These are phyloP conservation scores for Prunus padus DNA, from an alignment of 306 rosid species.

Conservation along the genomic window DNA sequence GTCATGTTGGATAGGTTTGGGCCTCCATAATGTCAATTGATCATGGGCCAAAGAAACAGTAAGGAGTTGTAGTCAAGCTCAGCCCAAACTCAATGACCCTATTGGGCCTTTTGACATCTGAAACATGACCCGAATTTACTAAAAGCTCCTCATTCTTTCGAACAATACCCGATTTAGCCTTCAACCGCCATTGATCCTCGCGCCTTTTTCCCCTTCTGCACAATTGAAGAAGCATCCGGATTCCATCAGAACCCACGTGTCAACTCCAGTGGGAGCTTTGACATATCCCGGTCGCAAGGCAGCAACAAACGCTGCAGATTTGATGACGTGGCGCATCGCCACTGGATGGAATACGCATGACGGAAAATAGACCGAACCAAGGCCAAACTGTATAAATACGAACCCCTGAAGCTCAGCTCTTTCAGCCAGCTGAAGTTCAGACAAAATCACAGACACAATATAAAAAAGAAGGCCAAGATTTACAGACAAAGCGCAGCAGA, in stretches of 20 bases:
- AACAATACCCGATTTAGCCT: neutral
- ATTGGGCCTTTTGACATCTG: neutral
- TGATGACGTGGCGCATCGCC: conserved; percentile 3
- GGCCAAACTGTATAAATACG: neutral
- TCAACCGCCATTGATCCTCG: neutral
- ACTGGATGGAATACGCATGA: conserved; percentile 27
- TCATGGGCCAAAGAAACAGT: neutral
- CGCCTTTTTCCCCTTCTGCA: neutral
- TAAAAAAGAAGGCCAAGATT: neutral
- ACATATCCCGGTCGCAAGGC: neutral
- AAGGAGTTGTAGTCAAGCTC: neutral
- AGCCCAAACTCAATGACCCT: neutral
- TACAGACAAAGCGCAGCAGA: neutral
- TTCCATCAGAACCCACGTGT: conserved; percentile 4
- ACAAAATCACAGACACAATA: neutral
- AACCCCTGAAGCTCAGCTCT: neutral
- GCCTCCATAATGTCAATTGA: neutral
- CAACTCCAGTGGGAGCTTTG: neutral
- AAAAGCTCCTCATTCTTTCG: neutral
- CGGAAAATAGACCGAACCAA: neutral
- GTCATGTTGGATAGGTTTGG: neutral
- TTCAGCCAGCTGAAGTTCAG: neutral
- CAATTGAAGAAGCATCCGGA: conserved; percentile 31
- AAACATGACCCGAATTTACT: neutral
- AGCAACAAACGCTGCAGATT: neutral